phyloP scores from a whole-genome alignment of 129 eudicot genomes.

The Heracleum sosnowskyi region DNA sequence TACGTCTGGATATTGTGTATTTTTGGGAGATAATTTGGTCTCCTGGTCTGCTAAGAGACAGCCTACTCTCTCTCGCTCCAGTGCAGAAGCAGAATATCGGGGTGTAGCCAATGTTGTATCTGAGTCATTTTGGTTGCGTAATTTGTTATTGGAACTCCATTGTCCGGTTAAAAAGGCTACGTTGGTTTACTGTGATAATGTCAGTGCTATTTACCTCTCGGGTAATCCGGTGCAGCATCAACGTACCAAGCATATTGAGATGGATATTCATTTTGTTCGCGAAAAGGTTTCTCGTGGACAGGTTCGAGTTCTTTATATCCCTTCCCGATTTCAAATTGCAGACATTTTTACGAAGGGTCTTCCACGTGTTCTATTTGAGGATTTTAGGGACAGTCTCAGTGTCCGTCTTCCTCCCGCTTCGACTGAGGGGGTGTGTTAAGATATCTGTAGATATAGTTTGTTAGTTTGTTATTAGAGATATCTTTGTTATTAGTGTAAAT shows the following conservation, averaged over 20 bases:
- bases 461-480: no score
- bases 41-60: not conserved
- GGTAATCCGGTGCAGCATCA: no score
- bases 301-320: not conserved
- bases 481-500: no score
- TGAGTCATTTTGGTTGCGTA: not conserved
- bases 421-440: constrained; percentile 16
- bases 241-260: not conserved
- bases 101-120: constrained; percentile 6
- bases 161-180: no score
- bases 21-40: no score
- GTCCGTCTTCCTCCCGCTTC: constrained; percentile 6
- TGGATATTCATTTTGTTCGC: not conserved
- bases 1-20: no score
- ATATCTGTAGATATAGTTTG: no score
- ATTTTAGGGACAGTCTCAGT: constrained; percentile 13
- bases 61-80: not conserved
- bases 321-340: not conserved
- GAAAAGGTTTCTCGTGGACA: not conserved
- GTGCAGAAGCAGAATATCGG: constrained; percentile 9
- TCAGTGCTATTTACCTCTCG: no score
- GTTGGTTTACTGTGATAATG: no score
- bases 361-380: not conserved
- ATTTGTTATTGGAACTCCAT: no score
- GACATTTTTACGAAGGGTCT: constrained; percentile 16